Base-by-base conservation (phyloP, 2,329 filamentous ascomycete species). In the Cryphonectria japonica region DNA sequence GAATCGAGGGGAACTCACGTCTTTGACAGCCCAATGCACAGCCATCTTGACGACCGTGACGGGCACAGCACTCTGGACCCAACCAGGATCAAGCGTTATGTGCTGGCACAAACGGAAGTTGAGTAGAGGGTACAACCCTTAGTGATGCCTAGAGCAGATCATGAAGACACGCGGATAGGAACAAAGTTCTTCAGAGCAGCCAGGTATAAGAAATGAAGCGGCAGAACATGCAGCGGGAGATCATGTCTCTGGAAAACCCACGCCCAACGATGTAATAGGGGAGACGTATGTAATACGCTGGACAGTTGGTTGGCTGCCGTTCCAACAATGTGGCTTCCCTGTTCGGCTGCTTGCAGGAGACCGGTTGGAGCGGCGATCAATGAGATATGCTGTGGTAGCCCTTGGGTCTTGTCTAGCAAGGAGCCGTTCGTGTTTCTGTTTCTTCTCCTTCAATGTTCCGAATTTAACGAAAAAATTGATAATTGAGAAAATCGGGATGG, bases 1-100 rank as follows among this genome's bases (percentile, higher is more conserved):
- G 8, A 19, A 22, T 22, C 9, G 16, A 29, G 64, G 26, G 29
- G 39, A 34, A 77, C 82, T 72, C 75, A 83, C 82, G 61, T 84
- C 81, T 72, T 81, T 81, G 63, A 73, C 69, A n/a, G 71, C 57
- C 71, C 71, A 73, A 34, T 46, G n/a, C 34, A 54, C 26, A 67
- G 71, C 71, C 71, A 73, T 73, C 16, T 60, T 67, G 69, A 69
- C 16, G 60, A 29, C 46, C 19, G 54, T 32, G 29, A 59, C 54
- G 26, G 19, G 13, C 54, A 57, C 52, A 57, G 14, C 52, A 22
- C 9, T 13, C n/a, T 14, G 26, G 3, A 2, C 13, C 29, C 16
- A 32, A 34, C 54, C 26, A 32, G 29, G 54, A 59, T 19, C 19
- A 29, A 32, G 34, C 26, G 32, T 26, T 57, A 34, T 50, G 52